Evolutionary conservation across 768 basidiomycete genomes (phyloP), one percentile per base, ranked within the genome.

Genomic region (Russula sp.): DNA sequence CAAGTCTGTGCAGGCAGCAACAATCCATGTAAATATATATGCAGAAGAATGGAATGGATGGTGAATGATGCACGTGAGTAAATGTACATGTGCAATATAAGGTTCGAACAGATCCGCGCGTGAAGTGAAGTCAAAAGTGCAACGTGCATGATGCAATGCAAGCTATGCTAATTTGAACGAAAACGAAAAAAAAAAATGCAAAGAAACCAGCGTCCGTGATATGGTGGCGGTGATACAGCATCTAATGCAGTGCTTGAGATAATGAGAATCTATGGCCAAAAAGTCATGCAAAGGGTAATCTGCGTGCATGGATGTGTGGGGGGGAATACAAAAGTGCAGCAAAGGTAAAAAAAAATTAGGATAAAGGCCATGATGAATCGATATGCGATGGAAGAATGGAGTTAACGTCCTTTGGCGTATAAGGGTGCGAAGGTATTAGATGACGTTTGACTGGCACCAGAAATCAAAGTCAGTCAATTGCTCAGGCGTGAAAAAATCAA

Each of bases 11-110:
- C 53, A 42, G 56, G 56, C 38, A 52, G 10, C 34, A 39, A 20
- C 35, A 18, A 57, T 7, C n/a, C 1, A 39, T 29, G 25, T 29
- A 38, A 34, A 52, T 41, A 50, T 58, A 22, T 36, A 22, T 6
- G 18, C 25, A 38, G 41, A 49, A 55, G 47, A 61, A 61, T 61
- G 54, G 47, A 45, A 56, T 45, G 36, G 22, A n/a, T n/a, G n/a
- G n/a, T n/a, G 54, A 9, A 29, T 29, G 25, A 29, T 29, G 25
- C 25, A 29, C 25, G 25, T 29, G 25, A 29, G 25, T 29, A 29
- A 29, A 1, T 29, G 25, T 29, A 29, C 25, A 29, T 29, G 25
- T 29, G 25, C 25, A 29, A 29, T 29, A 29, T 29, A 29, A 29
- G 25, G 25, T 29, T 29, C 25, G 25, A 29, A 29, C 25, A 29